Evolutionary conservation across 208 protist species (phyloP).

Genomic region (Acanthamoeba culbertsoni): DNA sequence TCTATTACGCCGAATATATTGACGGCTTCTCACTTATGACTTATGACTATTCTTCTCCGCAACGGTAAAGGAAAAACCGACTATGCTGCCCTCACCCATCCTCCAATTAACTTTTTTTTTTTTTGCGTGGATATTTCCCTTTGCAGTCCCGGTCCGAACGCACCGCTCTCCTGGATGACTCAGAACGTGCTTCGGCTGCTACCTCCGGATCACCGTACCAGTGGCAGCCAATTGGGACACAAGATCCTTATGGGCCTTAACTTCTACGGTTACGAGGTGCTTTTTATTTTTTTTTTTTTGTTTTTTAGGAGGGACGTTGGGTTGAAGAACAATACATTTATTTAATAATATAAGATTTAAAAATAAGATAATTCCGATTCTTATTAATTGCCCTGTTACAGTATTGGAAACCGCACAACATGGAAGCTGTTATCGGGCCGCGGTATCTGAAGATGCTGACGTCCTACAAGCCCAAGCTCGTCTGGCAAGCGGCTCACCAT

Average conservation of each 20-base stretch:
- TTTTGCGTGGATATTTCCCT: neutral
- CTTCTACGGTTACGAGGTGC: conserved; percentile 54
- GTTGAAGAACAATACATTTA: too few relatives aligned
- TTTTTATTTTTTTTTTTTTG: neutral
- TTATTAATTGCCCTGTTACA: neutral
- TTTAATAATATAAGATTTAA: too few relatives aligned
- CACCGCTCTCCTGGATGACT: conserved; percentile 50
- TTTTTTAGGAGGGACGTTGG: too few relatives aligned
- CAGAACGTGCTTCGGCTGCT: neutral
- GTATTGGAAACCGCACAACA: neutral
- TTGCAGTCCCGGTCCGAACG: conserved; percentile 8
- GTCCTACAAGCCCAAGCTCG: conserved; percentile 13
- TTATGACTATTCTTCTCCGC: conserved; percentile 21
- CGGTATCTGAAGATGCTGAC: conserved; percentile 30
- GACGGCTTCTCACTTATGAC: conserved; percentile 41
- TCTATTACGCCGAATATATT: neutral
- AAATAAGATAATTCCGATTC: too few relatives aligned
- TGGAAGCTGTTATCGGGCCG: neutral
- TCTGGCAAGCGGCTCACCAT: neutral
- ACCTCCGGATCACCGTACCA: conserved; percentile 1
- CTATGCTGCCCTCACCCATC: neutral
- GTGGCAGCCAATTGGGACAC: neutral
- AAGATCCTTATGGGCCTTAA: conserved; percentile 54
- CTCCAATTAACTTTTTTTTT: neutral
- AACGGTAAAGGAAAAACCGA: neutral